Evolutionary conservation across 306 rosid genomes (phyloP).

Genomic region (Mucuna pruriens): DNA sequence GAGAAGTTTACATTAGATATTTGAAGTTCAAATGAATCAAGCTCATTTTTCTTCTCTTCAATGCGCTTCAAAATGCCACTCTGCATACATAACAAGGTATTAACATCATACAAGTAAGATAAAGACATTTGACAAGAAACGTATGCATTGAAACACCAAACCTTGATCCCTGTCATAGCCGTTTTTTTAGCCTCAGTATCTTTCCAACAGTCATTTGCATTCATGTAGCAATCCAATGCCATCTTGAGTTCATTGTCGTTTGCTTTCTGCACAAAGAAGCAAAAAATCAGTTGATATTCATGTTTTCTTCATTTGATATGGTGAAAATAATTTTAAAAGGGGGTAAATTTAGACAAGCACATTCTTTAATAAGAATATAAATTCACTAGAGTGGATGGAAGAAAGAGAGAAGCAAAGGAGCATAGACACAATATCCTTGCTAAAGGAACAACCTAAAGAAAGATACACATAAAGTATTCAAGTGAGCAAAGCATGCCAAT

Average conservation of each 20-base stretch:
- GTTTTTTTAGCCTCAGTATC: conserved; percentile 62
- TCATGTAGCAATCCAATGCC: conserved; percentile 71
- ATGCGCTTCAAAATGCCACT: conserved; percentile 66
- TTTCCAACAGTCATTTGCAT: conserved; percentile 72
- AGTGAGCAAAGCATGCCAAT: conserved; percentile 19
- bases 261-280: conserved; percentile 54
- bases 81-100: conserved; percentile 55
- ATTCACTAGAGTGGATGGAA: neutral
- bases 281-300: neutral
- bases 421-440: conserved; percentile 23
- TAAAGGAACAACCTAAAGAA: conserved; percentile 20
- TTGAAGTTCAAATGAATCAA: conserved; percentile 59
- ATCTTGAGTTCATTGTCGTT: conserved; percentile 68
- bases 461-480: neutral
- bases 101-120: conserved; percentile 31
- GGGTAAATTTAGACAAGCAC: conserved; percentile 6
- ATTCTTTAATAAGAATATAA: conserved; percentile 21
- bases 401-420: conserved; percentile 16
- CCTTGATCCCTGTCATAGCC: conserved; percentile 71
- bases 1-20: conserved; percentile 60
- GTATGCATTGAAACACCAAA: conserved; percentile 46
- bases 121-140: conserved; percentile 14
- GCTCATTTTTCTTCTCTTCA: conserved; percentile 71
- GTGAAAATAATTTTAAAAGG: conserved; percentile 1
- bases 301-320: conserved; percentile 26